phyloP scores from a whole-genome alignment of 768 basidiomycete genomes.

The Amanita jacksonii region DNA sequence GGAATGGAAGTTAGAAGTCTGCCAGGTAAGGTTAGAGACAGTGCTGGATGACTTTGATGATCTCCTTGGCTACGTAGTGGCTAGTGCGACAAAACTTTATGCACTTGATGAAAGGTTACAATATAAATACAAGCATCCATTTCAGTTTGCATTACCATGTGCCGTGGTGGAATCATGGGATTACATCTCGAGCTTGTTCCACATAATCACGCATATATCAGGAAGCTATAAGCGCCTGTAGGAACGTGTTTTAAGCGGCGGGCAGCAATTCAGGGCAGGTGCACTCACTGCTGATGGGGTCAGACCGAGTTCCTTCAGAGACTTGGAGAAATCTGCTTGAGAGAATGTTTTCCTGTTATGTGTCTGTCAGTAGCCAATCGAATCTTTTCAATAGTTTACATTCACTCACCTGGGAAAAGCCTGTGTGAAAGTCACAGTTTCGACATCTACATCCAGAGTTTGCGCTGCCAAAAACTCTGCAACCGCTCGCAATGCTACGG shows the following conservation, averaged over 20 bases:
- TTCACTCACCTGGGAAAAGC: slow-evolving; percentile 70
- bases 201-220: not conserved
- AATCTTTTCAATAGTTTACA: not conserved
- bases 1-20: no score
- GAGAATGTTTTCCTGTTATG: slow-evolving; percentile 65
- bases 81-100: no score
- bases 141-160: no score
- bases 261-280: slow-evolving; percentile 1
- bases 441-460: slow-evolving; percentile 56
- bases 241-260: slow-evolving; percentile 1
- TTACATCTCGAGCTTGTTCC: no score
- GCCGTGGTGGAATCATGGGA: no score
- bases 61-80: no score
- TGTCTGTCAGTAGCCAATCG: not conserved
- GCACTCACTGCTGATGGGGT: slow-evolving; percentile 79
- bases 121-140: no score
- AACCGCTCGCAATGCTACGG: slow-evolving; percentile 68
- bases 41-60: no score
- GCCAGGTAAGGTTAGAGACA: no score
- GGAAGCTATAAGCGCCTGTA: slow-evolving; percentile 5
- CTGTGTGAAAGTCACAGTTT: slow-evolving; percentile 68
- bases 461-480: slow-evolving; percentile 84
- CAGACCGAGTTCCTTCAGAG: slow-evolving; percentile 74
- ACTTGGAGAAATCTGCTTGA: slow-evolving; percentile 64
- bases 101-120: no score